Base-by-base conservation (phyloP, 2,329 filamentous ascomycete genomes). In the Emergomyces africanus region DNA sequence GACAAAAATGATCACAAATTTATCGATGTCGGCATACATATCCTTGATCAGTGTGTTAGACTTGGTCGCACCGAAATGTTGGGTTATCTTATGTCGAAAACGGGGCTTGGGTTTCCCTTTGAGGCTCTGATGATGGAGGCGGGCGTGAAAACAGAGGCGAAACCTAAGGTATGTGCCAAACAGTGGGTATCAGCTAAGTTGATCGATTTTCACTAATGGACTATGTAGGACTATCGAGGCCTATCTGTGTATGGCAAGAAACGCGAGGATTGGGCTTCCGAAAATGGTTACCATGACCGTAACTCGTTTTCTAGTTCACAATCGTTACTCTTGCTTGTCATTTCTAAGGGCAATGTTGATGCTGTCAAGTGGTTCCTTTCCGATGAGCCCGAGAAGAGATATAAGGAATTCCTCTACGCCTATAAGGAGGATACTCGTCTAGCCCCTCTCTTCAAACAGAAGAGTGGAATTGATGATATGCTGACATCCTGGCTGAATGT, bases 281-380 rank as follows among this genome's bases (percentile, higher is more conserved):
- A 81, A 5, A 83, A 82, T 5, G 33, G 20, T 5, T 30, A 37
- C n/a, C 12, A 2, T 23, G 46, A 30, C 48, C 6, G 20, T 18
- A n/a, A 20, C 20, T 48, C 57, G 3, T 8, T 44, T 33, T 18
- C 8, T 23, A 12, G 15, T 8, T 18, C n/a, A 23, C 41, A 60
- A 20, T 63, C 70, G 9, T 70, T 73, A 1, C 66, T 76, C 18
- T 64, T 76, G 23, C 58, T 64, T 8, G 66, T 71, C 30, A 70
- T 70, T 1, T 54, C 65, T 4, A 57, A 64, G n/a, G 72, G 83
- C 2, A 86, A 77, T 23, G 69, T 92, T n/a, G 81, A 86, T 44
- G 79, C 80, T 20, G 82, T 89, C 0, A 84, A 94, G 67, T 95
- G 88, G 83, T 89, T 92, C 69, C 71, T 90, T 59, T 84, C 86